Evolutionary conservation across 2,329 filamentous ascomycete genomes (phyloP).

Genomic region (Penicillium sp.): DNA sequence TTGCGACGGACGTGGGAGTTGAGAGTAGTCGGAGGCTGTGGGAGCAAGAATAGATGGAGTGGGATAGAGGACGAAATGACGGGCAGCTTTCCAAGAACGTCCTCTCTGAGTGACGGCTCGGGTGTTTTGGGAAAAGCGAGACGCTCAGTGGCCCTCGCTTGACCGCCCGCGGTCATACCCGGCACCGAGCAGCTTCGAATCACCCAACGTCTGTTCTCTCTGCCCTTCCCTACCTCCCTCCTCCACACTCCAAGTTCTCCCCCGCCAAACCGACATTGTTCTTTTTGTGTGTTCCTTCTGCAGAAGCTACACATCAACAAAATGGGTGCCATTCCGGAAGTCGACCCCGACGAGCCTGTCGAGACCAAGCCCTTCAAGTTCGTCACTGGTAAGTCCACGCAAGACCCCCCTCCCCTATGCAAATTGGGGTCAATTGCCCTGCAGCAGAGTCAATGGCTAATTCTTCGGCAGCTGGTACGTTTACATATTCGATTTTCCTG

Average conservation of each 20-base stretch:
- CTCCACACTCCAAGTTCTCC: slow-evolving; percentile 20
- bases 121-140: slow-evolving; percentile 39
- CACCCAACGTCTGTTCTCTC: slow-evolving; percentile 33
- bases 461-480: slow-evolving; percentile 51
- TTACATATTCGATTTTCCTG: slow-evolving; percentile 23
- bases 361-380: slow-evolving; percentile 99
- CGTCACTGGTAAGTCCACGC: slow-evolving; percentile 78
- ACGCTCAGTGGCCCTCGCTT: slow-evolving; percentile 40
- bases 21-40: slow-evolving; percentile 8
- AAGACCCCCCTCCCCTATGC: slow-evolving; percentile 24
- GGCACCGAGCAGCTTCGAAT: slow-evolving; percentile 40
- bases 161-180: slow-evolving; percentile 42
- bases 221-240: slow-evolving; percentile 27
- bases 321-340: slow-evolving; percentile 75
- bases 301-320: slow-evolving; percentile 50
- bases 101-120: slow-evolving; percentile 29
- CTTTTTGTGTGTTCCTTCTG: slow-evolving; percentile 20
- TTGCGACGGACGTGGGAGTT: slow-evolving; percentile 45
- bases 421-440: slow-evolving; percentile 28
- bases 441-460: slow-evolving; percentile 45
- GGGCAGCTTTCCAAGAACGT: slow-evolving; percentile 25
- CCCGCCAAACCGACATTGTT: slow-evolving; percentile 18
- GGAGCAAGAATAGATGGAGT: slow-evolving; percentile 11
- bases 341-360: slow-evolving; percentile 70
- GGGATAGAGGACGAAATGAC: slow-evolving; percentile 24